Conservation (phyloP, 345 rosid genomes). For the Eucalyptus polybractea region DNA sequence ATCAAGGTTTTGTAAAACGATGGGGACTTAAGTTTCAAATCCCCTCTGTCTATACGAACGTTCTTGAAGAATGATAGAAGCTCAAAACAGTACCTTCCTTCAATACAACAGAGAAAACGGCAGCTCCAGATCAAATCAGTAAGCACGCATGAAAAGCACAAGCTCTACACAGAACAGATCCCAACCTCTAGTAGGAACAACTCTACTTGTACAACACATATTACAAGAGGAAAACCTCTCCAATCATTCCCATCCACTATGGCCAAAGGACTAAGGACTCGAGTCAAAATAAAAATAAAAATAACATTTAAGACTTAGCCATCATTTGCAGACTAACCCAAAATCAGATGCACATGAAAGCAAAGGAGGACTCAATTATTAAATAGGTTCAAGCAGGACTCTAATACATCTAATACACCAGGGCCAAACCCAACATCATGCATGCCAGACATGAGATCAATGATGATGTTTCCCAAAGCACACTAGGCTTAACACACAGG, state of each 20-base stretch:
- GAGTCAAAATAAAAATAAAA: background rate
- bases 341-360: background rate
- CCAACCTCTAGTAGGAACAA: background rate
- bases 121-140: background rate
- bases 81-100: background rate
- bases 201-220: background rate
- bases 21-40: background rate
- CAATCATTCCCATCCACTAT: background rate
- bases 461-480: background rate
- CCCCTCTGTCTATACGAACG: background rate
- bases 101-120: background rate
- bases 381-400: background rate
- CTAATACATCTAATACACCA: background rate
- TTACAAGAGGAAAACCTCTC: background rate
- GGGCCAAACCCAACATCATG: background rate
- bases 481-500: background rate
- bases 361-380: background rate
- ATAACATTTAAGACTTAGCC: background rate
- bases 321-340: background rate
- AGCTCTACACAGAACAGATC: background rate
- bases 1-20: background rate
- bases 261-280: background rate
- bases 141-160: background rate
- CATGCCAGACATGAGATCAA: background rate
- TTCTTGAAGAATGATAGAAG: background rate